Percentiles rank a stretch among this genome's conserved stretches.
phyloP scores from a whole-genome alignment of 2,329 filamentous ascomycete species.

The Fusarium proliferatum region DNA sequence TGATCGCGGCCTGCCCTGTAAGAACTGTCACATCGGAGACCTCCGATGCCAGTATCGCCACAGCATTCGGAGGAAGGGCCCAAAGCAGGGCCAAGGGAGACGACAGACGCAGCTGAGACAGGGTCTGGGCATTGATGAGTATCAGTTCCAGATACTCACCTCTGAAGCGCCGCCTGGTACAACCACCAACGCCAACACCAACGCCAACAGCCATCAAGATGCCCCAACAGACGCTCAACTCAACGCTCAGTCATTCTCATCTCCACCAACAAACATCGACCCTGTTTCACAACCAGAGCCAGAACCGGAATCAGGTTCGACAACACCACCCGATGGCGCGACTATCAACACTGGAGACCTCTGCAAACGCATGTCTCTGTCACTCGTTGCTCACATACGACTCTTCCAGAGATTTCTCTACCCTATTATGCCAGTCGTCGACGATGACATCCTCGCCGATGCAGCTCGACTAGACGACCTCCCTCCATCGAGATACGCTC shows the following conservation, averaged over 20 bases:
- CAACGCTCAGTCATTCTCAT: background rate
- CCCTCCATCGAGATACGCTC: conserved; percentile 43
- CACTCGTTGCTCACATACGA: conserved; percentile 44
- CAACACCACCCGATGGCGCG: background rate
- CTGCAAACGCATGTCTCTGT: conserved; percentile 36
- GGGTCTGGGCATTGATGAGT: conserved; percentile 22
- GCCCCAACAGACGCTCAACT: background rate
- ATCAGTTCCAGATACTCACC: conserved; percentile 40
- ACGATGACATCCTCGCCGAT: conserved; percentile 45
- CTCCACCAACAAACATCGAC: background rate
- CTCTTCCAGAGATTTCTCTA: conserved; percentile 48
- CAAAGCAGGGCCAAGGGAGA: conserved; percentile 45
- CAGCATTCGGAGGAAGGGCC: conserved; percentile 46
- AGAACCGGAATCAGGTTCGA: background rate
- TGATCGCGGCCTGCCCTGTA: conserved; percentile 47
- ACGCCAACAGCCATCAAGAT: background rate
- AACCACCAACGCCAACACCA: background rate
- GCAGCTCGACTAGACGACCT: conserved; percentile 41
- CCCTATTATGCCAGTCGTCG: conserved; percentile 49
- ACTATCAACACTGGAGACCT: background rate
- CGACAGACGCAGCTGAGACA: conserved; percentile 45
- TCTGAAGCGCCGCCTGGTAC: background rate
- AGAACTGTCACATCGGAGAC: conserved; percentile 43
- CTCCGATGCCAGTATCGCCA: conserved; percentile 48
- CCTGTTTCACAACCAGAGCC: background rate